These are phyloP conservation scores for Trametes versicolor DNA, from an alignment of 1,284 basidiomycete genomes.

Conservation along the genomic window DNA sequence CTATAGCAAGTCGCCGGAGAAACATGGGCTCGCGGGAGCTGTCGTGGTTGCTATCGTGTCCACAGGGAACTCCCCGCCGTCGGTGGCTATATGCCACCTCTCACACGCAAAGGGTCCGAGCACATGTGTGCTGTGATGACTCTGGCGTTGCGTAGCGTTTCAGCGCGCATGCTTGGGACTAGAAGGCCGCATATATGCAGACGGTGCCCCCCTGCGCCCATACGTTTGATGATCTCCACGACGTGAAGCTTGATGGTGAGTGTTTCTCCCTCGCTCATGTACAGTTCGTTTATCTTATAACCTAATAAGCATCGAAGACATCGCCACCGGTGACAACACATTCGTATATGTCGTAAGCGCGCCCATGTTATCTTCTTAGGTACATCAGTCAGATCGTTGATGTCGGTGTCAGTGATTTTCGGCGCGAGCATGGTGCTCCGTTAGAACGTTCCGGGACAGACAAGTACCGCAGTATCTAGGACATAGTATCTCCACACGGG, in stretches of 20 bases:
- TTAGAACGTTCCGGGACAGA: no score
- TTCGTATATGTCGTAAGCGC: not conserved
- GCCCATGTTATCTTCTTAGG: not conserved
- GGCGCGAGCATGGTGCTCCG: not conserved
- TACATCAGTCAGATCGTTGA: not conserved
- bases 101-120: constrained; percentile 13
- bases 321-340: not conserved
- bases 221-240: not conserved
- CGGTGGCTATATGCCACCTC: not conserved
- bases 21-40: not conserved
- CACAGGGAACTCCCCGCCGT: constrained; percentile 1
- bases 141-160: constrained; percentile 8
- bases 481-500: no score
- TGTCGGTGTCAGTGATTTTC: not conserved
- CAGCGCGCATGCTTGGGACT: constrained; percentile 1
- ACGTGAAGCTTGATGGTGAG: not conserved
- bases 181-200: not conserved
- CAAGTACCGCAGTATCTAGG: no score
- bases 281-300: not conserved
- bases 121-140: constrained; percentile 5
- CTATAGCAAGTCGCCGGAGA: not conserved
- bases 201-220: not conserved
- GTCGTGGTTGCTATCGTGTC: constrained; percentile 4
- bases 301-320: not conserved
- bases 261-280: not conserved